A percentile compares a stretch with the other conserved stretches of the same genome.
These are phyloP conservation scores for Vitellaria paradoxa DNA, from an alignment of 179 eudicot species.

Conservation along the genomic window DNA sequence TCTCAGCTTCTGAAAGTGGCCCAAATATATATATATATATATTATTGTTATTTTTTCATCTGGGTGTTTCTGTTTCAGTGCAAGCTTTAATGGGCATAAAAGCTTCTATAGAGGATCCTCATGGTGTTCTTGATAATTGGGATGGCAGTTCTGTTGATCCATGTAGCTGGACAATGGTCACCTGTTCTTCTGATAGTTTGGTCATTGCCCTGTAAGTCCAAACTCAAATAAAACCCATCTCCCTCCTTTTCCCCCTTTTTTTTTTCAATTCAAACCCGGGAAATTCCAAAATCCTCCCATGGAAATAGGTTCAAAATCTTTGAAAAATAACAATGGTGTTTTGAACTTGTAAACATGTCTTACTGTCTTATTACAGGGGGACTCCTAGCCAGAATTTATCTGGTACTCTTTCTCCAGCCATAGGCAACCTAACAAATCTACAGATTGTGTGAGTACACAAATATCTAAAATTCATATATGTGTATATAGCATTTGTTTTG, in stretches of 20 bases:
- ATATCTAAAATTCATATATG: too few species aligned
- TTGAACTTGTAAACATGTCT: neutral
- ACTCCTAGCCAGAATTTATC: conserved; percentile 59
- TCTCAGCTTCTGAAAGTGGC: neutral
- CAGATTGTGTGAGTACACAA: conserved; percentile 46
- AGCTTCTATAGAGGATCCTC: conserved; percentile 44
- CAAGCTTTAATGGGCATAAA: conserved; percentile 52
- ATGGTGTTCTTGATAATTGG: conserved; percentile 53
- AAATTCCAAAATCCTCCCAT: too few species aligned
- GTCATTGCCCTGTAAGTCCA: conserved; percentile 49
- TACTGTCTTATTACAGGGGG: conserved; percentile 38
- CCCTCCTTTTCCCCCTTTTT: too few species aligned
- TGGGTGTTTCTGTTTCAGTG: conserved; percentile 20
- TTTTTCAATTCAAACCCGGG: neutral
- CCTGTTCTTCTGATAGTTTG: conserved; percentile 47
- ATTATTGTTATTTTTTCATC: neutral
- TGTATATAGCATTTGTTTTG: neutral
- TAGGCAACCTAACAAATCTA: conserved; percentile 68
- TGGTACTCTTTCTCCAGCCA: conserved; percentile 59
- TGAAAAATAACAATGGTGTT: neutral
- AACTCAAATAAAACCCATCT: neutral
- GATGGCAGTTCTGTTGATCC: conserved; percentile 59
- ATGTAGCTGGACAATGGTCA: conserved; percentile 61
- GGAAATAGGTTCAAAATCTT: neutral
- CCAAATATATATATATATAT: too few species aligned